A percentile compares a stretch with the other conserved stretches of the same genome.
These are phyloP conservation scores for Scalesia atractyloides DNA, from an alignment of 129 eudicot species.

Conservation along the genomic window DNA sequence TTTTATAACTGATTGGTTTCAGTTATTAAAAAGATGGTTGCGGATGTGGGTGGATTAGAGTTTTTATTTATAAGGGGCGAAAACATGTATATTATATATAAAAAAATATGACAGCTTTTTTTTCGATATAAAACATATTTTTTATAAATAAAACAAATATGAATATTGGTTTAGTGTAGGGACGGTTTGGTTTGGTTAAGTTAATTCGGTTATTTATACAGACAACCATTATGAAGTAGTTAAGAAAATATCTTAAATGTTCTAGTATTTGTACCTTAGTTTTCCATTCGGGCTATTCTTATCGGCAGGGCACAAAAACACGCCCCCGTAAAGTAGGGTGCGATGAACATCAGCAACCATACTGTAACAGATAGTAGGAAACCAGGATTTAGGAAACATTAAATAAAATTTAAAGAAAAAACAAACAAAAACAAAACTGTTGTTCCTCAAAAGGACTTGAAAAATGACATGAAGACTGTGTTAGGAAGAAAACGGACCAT, in stretches of 20 bases:
- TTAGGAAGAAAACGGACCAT: too few relatives aligned
- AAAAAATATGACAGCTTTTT: too few relatives aligned
- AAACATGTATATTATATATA: too few relatives aligned
- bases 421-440: neutral
- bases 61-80: too few relatives aligned
- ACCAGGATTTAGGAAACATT: neutral
- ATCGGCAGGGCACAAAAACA: slow-evolving; percentile 97
- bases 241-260: neutral
- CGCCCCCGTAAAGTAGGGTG: slow-evolving; percentile 91
- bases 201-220: too few relatives aligned
- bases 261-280: slow-evolving; percentile 49
- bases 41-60: too few relatives aligned
- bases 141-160: too few relatives aligned
- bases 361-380: slow-evolving; percentile 37
- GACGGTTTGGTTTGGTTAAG: too few relatives aligned
- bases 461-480: neutral
- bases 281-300: slow-evolving; percentile 94
- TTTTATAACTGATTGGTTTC: too few relatives aligned
- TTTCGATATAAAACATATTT: too few relatives aligned
- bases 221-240: neutral
- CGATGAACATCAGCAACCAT: slow-evolving; percentile 99
- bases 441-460: neutral
- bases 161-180: too few relatives aligned
- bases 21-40: too few relatives aligned
- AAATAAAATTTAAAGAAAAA: neutral